Evolutionary conservation across 768 basidiomycete species (phyloP).

Genomic region (Leccinum subtestaceum): DNA sequence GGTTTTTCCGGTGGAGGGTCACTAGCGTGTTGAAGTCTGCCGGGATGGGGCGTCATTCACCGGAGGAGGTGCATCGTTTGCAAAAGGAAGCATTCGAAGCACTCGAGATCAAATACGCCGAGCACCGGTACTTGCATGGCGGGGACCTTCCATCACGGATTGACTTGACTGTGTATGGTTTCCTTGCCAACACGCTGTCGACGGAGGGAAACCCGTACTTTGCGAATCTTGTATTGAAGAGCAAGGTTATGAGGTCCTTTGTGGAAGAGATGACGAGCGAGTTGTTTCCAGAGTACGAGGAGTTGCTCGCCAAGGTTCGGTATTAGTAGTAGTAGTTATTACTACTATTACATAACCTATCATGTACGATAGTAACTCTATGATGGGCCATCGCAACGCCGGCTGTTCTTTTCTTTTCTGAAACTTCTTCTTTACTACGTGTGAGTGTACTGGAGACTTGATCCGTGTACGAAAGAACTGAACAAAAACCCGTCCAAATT

Average conservation of each 20-base stretch:
- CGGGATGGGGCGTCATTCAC: conserved; percentile 34
- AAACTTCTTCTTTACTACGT: neutral
- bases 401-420: neutral
- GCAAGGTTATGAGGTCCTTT: conserved; percentile 18
- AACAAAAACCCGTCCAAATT: conserved; percentile 8
- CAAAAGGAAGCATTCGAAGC: conserved; percentile 31
- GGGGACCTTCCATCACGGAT: conserved; percentile 25
- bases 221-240: conserved; percentile 20
- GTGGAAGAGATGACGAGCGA: conserved; percentile 23
- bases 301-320: conserved; percentile 12
- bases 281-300: conserved; percentile 29
- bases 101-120: conserved; percentile 28
- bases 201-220: conserved; percentile 28
- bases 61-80: conserved; percentile 30
- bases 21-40: conserved; percentile 15
- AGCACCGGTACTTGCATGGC: conserved; percentile 26
- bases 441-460: conserved; percentile 8
- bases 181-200: conserved; percentile 30
- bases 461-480: too few relatives aligned
- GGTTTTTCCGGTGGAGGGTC: conserved; percentile 23
- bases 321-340: neutral
- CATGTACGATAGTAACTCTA: neutral
- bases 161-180: conserved; percentile 30
- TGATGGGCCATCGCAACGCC: conserved; percentile 16
- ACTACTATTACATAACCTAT: neutral